phyloP scores from a whole-genome alignment of 805 yeast genomes.

The Lipomyces orientalis region DNA sequence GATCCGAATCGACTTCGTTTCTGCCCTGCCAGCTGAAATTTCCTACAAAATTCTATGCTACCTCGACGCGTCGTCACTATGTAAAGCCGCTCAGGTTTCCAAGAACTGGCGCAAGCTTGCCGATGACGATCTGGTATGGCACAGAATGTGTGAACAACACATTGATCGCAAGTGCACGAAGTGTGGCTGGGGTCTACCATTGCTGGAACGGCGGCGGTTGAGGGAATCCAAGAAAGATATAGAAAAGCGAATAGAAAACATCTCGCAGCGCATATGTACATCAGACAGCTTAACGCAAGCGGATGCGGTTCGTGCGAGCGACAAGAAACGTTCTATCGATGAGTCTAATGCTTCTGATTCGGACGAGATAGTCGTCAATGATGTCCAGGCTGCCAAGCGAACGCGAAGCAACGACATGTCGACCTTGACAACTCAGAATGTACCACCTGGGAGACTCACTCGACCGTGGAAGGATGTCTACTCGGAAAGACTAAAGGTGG shows the following conservation, averaged over 20 bases:
- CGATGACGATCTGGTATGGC: constrained; percentile 97
- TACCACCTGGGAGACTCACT: constrained; percentile 45
- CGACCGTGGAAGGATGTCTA: constrained; percentile 97
- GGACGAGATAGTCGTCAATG: neutral
- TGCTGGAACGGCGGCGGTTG: constrained; percentile 75
- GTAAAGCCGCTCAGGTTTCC: constrained; percentile 92
- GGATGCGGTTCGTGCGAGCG: constrained; percentile 8
- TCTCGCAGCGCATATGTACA: neutral
- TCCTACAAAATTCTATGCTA: constrained; percentile 84
- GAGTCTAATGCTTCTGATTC: constrained; percentile 3
- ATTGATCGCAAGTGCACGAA: constrained; percentile 96
- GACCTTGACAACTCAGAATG: constrained; percentile 23
- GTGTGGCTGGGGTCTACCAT: constrained; percentile 98
- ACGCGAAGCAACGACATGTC: constrained; percentile 16
- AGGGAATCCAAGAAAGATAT: constrained; percentile 41
- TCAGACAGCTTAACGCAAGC: neutral
- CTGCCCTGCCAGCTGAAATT: constrained; percentile 83
- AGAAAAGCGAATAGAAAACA: constrained; percentile 22
- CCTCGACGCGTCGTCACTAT: constrained; percentile 89
- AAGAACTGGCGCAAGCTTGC: constrained; percentile 86
- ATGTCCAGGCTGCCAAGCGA: constrained; percentile 15
- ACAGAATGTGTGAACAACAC: constrained; percentile 97
- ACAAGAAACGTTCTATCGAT: constrained; percentile 17
- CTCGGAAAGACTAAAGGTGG: constrained; percentile 87
- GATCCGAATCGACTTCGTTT: constrained; percentile 86